A percentile compares a stretch with the other conserved stretches of the same genome.
Evolutionary conservation across 2,329 filamentous ascomycete genomes (phyloP).

Genomic region (Leptographium galeiforme): DNA sequence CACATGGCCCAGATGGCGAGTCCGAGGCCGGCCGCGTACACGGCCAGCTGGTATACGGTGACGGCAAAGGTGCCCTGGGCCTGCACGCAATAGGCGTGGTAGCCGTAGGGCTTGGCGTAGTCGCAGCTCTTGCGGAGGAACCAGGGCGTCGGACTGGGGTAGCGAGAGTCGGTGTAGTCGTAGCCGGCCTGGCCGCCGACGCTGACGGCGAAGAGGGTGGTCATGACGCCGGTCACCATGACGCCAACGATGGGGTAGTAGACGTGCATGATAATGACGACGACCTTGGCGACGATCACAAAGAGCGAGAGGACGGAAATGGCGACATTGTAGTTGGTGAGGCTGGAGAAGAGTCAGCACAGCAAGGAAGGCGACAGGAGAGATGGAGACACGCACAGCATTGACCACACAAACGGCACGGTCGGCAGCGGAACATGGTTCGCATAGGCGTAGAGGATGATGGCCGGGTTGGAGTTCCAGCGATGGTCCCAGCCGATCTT

Average conservation of each 20-base stretch:
- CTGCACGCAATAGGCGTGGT: constrained; percentile 48
- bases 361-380: constrained; percentile 11
- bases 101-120: constrained; percentile 39
- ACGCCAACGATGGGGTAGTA: constrained; percentile 54
- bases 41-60: constrained; percentile 56
- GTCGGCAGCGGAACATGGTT: constrained; percentile 51
- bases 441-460: constrained; percentile 59
- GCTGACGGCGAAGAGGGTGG: constrained; percentile 51
- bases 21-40: constrained; percentile 36
- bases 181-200: constrained; percentile 59
- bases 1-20: constrained; percentile 45
- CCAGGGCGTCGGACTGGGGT: constrained; percentile 54
- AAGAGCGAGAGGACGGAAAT: constrained; percentile 67
- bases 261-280: constrained; percentile 56
- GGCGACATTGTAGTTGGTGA: constrained; percentile 64
- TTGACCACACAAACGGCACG: constrained; percentile 59
- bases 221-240: constrained; percentile 41
- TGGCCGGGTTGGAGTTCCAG: constrained; percentile 61
- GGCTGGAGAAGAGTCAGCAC: constrained; percentile 26
- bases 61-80: constrained; percentile 55
- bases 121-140: constrained; percentile 60
- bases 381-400: constrained; percentile 41
- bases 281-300: constrained; percentile 56
- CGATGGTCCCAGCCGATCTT: constrained; percentile 54
- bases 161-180: constrained; percentile 53